Conservation (phyloP, 2,329 filamentous ascomycete species). For the Zasmidium citrigriseum region DNA sequence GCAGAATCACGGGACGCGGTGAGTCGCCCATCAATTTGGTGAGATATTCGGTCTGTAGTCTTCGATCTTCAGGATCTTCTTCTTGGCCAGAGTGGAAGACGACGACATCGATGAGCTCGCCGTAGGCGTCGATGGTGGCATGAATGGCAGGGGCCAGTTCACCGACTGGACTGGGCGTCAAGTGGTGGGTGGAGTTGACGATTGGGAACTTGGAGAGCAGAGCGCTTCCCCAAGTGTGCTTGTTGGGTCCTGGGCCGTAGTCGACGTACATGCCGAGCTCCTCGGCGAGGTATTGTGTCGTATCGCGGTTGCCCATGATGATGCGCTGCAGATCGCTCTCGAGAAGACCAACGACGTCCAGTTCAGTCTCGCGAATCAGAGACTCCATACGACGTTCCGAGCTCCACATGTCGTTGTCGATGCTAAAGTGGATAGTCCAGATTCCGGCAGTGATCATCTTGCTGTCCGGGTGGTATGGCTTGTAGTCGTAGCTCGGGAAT, state of each 20-base stretch:
- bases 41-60: constrained; percentile 83
- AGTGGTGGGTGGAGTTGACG: constrained; percentile 91
- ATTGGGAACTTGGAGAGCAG: constrained; percentile 97
- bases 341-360: constrained; percentile 94
- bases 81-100: constrained; percentile 99
- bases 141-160: constrained; percentile 95
- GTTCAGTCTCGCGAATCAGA: constrained; percentile 73
- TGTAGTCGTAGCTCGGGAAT: constrained; percentile 90
- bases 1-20: constrained; percentile 75
- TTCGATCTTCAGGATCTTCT: constrained; percentile 88
- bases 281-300: constrained; percentile 91
- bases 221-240: constrained; percentile 95
- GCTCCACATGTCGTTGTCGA: constrained; percentile 99
- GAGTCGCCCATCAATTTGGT: constrained; percentile 84
- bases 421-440: constrained; percentile 97
- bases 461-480: constrained; percentile 82
- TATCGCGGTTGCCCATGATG: constrained; percentile 98
- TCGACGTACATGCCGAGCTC: constrained; percentile 99
- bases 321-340: constrained; percentile 94
- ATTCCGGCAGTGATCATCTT: constrained; percentile 92
- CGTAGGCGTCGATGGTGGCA: constrained; percentile 93
- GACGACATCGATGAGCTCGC: constrained; percentile 85
- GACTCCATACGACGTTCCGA: constrained; percentile 88
- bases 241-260: constrained; percentile 95
- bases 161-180: constrained; percentile 88